Evolutionary conservation across 306 rosid genomes (phyloP).

Genomic region (Macrotyloma uniflorum): DNA sequence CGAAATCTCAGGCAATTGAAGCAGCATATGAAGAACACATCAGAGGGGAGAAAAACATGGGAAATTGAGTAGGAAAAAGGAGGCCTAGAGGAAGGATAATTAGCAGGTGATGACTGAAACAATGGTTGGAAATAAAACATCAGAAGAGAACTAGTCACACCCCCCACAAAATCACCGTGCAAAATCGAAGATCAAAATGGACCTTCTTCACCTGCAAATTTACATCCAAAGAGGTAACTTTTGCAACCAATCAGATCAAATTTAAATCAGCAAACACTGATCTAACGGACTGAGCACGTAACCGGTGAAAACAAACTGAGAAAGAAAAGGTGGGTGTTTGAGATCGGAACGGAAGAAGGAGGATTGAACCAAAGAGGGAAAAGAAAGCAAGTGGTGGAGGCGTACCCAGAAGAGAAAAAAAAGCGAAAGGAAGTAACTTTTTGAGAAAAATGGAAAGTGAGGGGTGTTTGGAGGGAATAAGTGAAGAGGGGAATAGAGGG

Average conservation of each 20-base stretch:
- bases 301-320: neutral
- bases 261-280: slow-evolving; percentile 31
- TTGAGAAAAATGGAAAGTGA: slow-evolving; percentile 27
- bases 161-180: slow-evolving; percentile 38
- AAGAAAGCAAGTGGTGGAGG: slow-evolving; percentile 20
- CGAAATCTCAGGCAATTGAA: slow-evolving; percentile 67
- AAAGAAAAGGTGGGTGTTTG: slow-evolving; percentile 33
- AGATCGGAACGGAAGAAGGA: slow-evolving; percentile 23
- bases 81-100: slow-evolving; percentile 54
- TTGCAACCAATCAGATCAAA: slow-evolving; percentile 7
- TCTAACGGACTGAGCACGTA: neutral
- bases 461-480: neutral
- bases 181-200: slow-evolving; percentile 38
- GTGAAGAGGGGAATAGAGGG: slow-evolving; percentile 21
- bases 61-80: slow-evolving; percentile 70
- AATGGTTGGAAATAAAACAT: slow-evolving; percentile 78
- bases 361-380: slow-evolving; percentile 14
- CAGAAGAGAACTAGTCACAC: slow-evolving; percentile 65
- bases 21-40: slow-evolving; percentile 72
- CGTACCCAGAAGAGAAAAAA: slow-evolving; percentile 27
- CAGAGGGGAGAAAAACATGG: slow-evolving; percentile 70
- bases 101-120: slow-evolving; percentile 52
- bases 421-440: slow-evolving; percentile 34
- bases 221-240: neutral
- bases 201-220: slow-evolving; percentile 47